A percentile compares a stretch with the other conserved stretches of the same genome.
Evolutionary conservation across 2,329 filamentous ascomycete species (phyloP).

Genomic region (Thelonectria olida): DNA sequence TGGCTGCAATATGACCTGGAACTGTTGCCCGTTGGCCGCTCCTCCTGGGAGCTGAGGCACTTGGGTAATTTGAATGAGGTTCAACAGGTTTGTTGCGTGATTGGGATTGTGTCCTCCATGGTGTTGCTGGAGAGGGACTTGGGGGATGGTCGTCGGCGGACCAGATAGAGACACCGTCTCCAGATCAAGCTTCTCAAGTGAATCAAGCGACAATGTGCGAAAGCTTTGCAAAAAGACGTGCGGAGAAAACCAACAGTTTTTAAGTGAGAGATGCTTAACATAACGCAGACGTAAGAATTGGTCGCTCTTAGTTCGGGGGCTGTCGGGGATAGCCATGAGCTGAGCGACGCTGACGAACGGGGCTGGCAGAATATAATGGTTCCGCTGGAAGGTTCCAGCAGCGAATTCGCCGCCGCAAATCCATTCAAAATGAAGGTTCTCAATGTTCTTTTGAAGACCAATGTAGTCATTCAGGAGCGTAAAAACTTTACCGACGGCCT

Average conservation of each 20-base stretch:
- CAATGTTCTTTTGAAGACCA: constrained; percentile 58
- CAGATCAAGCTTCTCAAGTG: constrained; percentile 64
- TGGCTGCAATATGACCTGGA: constrained; percentile 15
- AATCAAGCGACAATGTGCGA: constrained; percentile 54
- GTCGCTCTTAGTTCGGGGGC: constrained; percentile 44
- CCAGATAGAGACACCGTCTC: constrained; percentile 73
- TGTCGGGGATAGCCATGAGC: constrained; percentile 41
- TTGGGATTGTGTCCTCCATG: neutral
- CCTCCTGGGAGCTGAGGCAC: neutral
- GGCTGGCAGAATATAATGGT: constrained; percentile 69
- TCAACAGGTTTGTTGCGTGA: constrained; percentile 26
- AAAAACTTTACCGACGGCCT: constrained; percentile 61
- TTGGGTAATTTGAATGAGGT: constrained; percentile 24
- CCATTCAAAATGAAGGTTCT: constrained; percentile 72
- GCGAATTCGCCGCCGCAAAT: constrained; percentile 74
- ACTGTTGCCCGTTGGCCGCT: neutral
- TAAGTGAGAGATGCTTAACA: constrained; percentile 67
- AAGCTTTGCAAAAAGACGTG: constrained; percentile 63
- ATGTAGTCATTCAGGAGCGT: constrained; percentile 61
- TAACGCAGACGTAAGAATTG: constrained; percentile 62
- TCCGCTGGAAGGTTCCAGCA: constrained; percentile 67
- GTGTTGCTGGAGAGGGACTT: constrained; percentile 38
- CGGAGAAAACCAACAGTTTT: constrained; percentile 75
- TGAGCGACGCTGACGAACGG: constrained; percentile 56
- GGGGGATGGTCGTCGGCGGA: constrained; percentile 43